Base-by-base conservation (phyloP, 306 rosid species). In the Rubus parviflorus region DNA sequence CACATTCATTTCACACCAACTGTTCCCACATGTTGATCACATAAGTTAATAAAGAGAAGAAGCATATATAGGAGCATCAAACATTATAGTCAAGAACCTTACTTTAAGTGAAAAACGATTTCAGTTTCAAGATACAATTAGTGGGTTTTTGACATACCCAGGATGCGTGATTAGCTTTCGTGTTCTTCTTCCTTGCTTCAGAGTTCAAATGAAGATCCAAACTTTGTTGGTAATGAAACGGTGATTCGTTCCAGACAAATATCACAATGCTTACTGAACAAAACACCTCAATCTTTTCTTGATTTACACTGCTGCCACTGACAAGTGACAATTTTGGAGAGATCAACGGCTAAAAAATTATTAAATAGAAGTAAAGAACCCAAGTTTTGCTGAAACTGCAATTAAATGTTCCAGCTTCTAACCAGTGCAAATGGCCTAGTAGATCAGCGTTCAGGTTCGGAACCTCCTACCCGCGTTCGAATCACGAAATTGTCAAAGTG, bases 261-360 rank as follows among this genome's bases (percentile, higher is more conserved):
- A 51, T 48, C 49, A 20, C 79, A 84, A 76, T 11, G 72, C 77
- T 48, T 54, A 5, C 46, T 75, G 67, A 63, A 14, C 0, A 51
- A 76, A 82, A 63, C 62, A 48, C 82, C 79, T 23, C n/a, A 40
- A 3, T 45, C n/a, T 66, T 66, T 0, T 3, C n/a, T 0, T 17
- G n/a, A 84, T 68, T 84, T 75, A 86, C 88, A 9, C 8, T 43
- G 62, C 53, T 61, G 77, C 74, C 80, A 73, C 83, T 73, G 46
- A 16, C 23, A 10, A 14, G 68, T 35, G 22, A 63, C 13, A 15
- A 0, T 37, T 63, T 20, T 7, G 45, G 41, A 35, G 5, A 25
- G 7, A 60, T 25, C 8, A 60, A 60, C 66, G 19, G 66, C 20
- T 15, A 38, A 30, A 61, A 8, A 10, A 16, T 15, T 57, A 1